Conservation (phyloP, 73 alveolate species). For the Breviolum minutum region DNA sequence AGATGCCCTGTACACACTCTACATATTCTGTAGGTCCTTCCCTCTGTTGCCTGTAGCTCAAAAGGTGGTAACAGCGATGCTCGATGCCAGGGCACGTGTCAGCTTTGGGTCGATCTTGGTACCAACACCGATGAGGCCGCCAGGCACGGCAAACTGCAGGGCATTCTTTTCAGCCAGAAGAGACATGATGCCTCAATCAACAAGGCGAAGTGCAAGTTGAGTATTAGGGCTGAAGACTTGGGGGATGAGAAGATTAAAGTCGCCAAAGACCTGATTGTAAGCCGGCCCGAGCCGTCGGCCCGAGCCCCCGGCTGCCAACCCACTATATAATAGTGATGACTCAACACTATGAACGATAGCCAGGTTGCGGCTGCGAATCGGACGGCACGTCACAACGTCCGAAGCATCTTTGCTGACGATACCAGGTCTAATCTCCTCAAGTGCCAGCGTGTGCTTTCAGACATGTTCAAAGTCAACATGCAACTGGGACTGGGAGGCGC, state of each 20-base stretch:
- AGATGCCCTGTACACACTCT: too few relatives aligned
- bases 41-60: too few relatives aligned
- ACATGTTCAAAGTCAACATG: neutral
- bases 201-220: neutral
- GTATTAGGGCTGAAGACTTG: neutral
- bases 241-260: neutral
- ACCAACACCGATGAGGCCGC: slow-evolving; percentile 99
- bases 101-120: slow-evolving; percentile 99
- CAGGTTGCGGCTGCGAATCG: slow-evolving; percentile 96
- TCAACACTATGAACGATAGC: neutral
- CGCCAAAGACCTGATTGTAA: neutral
- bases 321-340: neutral
- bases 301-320: too few relatives aligned
- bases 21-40: too few relatives aligned
- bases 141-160: slow-evolving; percentile 99
- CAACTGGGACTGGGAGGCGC: neutral
- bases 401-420: slow-evolving; percentile 97
- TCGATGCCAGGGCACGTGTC: slow-evolving; percentile 96
- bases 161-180: slow-evolving; percentile 99
- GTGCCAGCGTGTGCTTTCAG: neutral
- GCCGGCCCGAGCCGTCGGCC: neutral
- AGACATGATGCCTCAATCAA: slow-evolving; percentile 96
- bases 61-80: too few relatives aligned
- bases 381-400: slow-evolving; percentile 97
- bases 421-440: slow-evolving; percentile 99